Conservation (phyloP, 148 eudicot species). For the Nepenthes gracilis region DNA sequence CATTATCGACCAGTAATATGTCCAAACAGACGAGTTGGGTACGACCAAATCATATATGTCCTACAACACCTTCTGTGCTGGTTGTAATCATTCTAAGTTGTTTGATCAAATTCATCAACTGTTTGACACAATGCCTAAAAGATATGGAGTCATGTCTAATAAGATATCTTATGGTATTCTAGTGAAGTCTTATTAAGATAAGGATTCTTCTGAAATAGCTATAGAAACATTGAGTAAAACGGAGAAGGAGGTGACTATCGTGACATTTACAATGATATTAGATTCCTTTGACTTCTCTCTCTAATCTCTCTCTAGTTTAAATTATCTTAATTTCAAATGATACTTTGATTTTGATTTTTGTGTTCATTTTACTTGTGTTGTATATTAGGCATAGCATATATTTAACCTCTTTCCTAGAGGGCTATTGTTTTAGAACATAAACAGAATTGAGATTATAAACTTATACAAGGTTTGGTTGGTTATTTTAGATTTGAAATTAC, state of each 20-base stretch:
- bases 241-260: slow-evolving; percentile 49
- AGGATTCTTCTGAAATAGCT: slow-evolving; percentile 42
- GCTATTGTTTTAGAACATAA: no score
- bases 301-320: no score
- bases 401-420: no score
- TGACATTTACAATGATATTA: slow-evolving; percentile 43
- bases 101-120: slow-evolving; percentile 39
- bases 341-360: no score
- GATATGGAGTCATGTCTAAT: slow-evolving; percentile 33
- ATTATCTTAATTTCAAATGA: no score
- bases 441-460: no score
- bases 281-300: slow-evolving; percentile 11
- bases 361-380: no score
- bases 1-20: slow-evolving; percentile 3
- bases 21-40: slow-evolving; percentile 54
- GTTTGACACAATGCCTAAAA: slow-evolving; percentile 64
- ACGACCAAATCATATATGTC: slow-evolving; percentile 44
- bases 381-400: no score
- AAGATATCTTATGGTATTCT: slow-evolving; percentile 53
- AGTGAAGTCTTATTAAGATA: slow-evolving; percentile 51
- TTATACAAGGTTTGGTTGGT: no score
- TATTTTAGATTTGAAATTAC: no score
- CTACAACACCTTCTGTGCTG: slow-evolving; percentile 57
- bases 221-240: slow-evolving; percentile 35
- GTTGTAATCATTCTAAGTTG: slow-evolving; percentile 27